A percentile compares a stretch with the other conserved stretches of the same genome.
These are phyloP conservation scores for Polytrichum commune DNA, from an alignment of 225 moss, liverwort and hornwort species.

Conservation along the genomic window DNA sequence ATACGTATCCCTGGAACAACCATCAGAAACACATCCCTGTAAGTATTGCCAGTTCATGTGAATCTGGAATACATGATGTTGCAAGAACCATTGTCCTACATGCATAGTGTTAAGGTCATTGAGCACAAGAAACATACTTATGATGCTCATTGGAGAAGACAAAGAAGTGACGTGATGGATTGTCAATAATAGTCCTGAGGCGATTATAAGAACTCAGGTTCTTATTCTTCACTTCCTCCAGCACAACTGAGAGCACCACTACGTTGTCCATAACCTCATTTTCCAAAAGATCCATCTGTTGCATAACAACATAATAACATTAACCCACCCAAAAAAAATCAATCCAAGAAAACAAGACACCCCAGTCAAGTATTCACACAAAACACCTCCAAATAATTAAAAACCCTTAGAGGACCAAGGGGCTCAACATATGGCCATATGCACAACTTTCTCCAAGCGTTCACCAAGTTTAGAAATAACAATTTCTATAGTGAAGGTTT, in stretches of 20 bases:
- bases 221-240: conserved; percentile 94
- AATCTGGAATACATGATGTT: background rate
- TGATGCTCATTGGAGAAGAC: conserved; percentile 97
- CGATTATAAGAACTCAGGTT: conserved; percentile 89
- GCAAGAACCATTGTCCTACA: background rate
- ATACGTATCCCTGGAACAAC: conserved; percentile 71
- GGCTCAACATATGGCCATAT: too few species aligned
- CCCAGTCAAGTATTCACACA: too few species aligned
- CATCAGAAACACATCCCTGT: too few species aligned
- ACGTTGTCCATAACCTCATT: conserved; percentile 79
- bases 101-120: background rate
- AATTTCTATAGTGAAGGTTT: too few species aligned
- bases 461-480: too few species aligned
- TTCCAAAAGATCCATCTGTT: conserved; percentile 92
- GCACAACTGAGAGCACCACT: conserved; percentile 82
- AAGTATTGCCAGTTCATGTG: background rate
- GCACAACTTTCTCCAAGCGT: too few species aligned
- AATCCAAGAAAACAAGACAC: too few species aligned
- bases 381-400: too few species aligned
- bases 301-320: conserved; percentile 5
- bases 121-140: conserved; percentile 40
- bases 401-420: too few species aligned
- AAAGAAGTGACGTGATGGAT: conserved; percentile 74
- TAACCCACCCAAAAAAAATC: background rate
- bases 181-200: conserved; percentile 77